Evolutionary conservation across 1,284 basidiomycete genomes (phyloP), one percentile per base, ranked within the genome.

Genomic region (Jaminaea rosea): DNA sequence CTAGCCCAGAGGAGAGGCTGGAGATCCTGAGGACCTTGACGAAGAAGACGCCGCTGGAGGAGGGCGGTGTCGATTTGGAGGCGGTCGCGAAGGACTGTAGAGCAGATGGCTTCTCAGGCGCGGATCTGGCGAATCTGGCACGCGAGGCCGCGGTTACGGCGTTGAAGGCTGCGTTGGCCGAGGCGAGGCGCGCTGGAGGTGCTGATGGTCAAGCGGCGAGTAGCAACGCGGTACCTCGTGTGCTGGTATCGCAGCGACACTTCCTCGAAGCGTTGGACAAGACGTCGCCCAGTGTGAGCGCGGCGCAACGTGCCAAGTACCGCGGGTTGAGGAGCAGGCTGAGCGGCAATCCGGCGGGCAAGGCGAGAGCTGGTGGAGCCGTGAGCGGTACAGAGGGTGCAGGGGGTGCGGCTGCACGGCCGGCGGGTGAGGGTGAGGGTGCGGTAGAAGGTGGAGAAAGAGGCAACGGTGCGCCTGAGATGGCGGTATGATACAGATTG

Each of bases 261-360:
- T 96, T 97, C 66, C 72, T 75, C 23, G 73, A 69, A 1, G 92
- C 92, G 8, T 76, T 89, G 60, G 81, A 82, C 21, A 94, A 93
- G 77, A 84, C 94, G 10, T 80, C 82, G 48, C 90, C 91, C 8
- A 91, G 87, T 73, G 93, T 97, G 11, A 86, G 84, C 44, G 77
- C 76, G 10, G 80, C 81, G 37, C 92, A 97, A 78, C 79, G 88
- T 65, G 78, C 80, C 63, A 84, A 84, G 75, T 97, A 97, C 69
- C 83, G 88, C 67, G 79, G 44, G 11, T 27, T 57, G 34, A 32
- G 58, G 23, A 49, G 32, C 27, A 31, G 57, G 19, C 36, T 59
- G 37, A 28, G 39, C 26, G 58, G 55, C 19, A 36, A 27, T 27
- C 56, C 53, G 10, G 50, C 45, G 5, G 53, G 53, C 21, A 46